Conservation (phyloP, 208 protist species). For the Leishmania tropica region DNA sequence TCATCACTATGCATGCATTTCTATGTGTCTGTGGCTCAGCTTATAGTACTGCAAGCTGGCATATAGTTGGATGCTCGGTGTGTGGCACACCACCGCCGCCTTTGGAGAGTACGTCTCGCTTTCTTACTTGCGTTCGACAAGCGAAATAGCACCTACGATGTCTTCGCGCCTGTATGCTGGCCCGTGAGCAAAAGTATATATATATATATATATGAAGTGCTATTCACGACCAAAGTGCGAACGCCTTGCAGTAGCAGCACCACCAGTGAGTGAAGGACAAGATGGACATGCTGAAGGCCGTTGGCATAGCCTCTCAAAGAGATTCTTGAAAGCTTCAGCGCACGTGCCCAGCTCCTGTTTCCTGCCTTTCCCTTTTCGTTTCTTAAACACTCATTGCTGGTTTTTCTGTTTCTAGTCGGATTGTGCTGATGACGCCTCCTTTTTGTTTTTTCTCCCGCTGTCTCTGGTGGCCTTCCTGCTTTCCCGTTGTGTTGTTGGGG, state of each 20-base stretch:
- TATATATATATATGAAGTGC: background rate
- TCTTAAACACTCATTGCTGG: background rate
- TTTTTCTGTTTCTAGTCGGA: too few relatives aligned
- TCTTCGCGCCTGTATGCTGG: too few relatives aligned
- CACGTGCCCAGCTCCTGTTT: background rate
- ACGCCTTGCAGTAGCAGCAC: background rate
- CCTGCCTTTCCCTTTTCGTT: background rate
- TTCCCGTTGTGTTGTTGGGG: background rate
- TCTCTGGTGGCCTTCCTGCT: background rate
- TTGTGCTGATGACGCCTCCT: too few relatives aligned
- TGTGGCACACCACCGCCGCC: background rate
- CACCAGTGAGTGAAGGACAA: background rate
- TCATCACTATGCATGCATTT: constrained; percentile 1
- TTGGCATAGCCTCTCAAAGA: background rate
- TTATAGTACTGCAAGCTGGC: background rate
- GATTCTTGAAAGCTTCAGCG: background rate
- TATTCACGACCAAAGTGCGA: background rate
- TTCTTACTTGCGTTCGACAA: background rate
- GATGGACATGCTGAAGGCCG: background rate
- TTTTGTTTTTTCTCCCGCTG: background rate
- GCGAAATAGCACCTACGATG: background rate
- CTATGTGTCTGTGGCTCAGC: background rate
- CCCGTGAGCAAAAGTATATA: background rate
- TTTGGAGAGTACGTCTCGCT: background rate
- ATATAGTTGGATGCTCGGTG: background rate